Conservation (phyloP, 805 yeast species). For the Hanseniaspora nectarophila region DNA sequence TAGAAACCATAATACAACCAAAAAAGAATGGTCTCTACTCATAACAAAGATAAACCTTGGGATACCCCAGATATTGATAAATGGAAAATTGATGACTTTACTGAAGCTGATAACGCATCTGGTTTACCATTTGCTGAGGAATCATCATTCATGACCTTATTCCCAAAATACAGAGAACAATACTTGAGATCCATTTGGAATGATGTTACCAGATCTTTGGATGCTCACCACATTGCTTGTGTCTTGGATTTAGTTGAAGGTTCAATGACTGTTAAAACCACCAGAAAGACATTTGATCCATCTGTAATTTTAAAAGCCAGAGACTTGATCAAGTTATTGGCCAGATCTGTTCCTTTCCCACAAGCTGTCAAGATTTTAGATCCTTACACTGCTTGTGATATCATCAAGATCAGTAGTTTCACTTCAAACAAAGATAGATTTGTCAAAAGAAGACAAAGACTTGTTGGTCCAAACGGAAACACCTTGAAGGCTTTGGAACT, state of each 20-base stretch:
- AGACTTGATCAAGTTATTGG: constrained; percentile 82
- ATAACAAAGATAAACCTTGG: constrained; percentile 95
- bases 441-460: constrained; percentile 86
- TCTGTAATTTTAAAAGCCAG: constrained; percentile 87
- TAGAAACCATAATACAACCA: background rate
- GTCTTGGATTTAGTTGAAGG: constrained; percentile 87
- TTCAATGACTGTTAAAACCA: constrained; percentile 91
- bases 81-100: constrained; percentile 82
- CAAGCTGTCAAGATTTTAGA: constrained; percentile 86
- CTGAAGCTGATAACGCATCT: constrained; percentile 73
- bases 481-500: constrained; percentile 91
- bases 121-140: constrained; percentile 92
- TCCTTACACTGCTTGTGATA: constrained; percentile 91
- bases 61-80: constrained; percentile 90
- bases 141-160: constrained; percentile 83
- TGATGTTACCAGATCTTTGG: constrained; percentile 74
- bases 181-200: constrained; percentile 86
- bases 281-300: constrained; percentile 91
- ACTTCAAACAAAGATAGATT: constrained; percentile 87
- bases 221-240: constrained; percentile 65
- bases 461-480: constrained; percentile 94
- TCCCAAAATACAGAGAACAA: constrained; percentile 91
- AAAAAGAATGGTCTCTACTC: constrained; percentile 68
- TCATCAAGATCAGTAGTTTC: constrained; percentile 82
- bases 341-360: constrained; percentile 93